Conservation (phyloP, 352 stramenopile species). For the Globisporangium heterothallicum region DNA sequence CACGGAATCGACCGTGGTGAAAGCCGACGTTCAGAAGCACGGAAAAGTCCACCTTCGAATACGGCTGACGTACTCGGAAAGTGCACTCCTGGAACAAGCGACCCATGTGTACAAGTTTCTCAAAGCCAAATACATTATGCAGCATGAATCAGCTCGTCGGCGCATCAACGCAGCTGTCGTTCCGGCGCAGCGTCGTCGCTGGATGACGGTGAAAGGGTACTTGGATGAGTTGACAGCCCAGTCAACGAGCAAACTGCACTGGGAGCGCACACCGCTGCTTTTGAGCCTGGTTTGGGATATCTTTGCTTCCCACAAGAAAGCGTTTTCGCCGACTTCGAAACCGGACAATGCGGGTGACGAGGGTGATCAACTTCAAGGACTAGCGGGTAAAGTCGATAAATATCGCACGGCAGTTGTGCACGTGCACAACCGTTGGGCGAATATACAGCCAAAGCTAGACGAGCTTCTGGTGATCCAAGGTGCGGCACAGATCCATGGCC, state of each 20-base stretch:
- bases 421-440: slow-evolving; percentile 63
- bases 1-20: not conserved
- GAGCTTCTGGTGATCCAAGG: slow-evolving; percentile 55
- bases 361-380: slow-evolving; percentile 24
- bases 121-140: slow-evolving; percentile 54
- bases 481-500: slow-evolving; percentile 40
- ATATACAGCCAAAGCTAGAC: slow-evolving; percentile 57
- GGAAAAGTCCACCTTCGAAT: slow-evolving; percentile 44
- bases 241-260: slow-evolving; percentile 46
- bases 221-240: slow-evolving; percentile 49
- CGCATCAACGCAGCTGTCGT: slow-evolving; percentile 62
- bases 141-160: slow-evolving; percentile 45
- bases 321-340: slow-evolving; percentile 1
- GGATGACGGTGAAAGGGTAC: slow-evolving; percentile 51
- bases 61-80: slow-evolving; percentile 49
- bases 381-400: slow-evolving; percentile 29
- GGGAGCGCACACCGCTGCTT: slow-evolving; percentile 54
- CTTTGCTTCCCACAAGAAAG: slow-evolving; percentile 36
- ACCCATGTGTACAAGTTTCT: slow-evolving; percentile 56
- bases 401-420: slow-evolving; percentile 48
- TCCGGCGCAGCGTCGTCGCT: slow-evolving; percentile 49
- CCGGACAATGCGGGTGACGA: slow-evolving; percentile 15
- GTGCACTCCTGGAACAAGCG: slow-evolving; percentile 56
- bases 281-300: slow-evolving; percentile 72
- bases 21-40: slow-evolving; percentile 5